A percentile compares a stretch with the other conserved stretches of the same genome.
Conservation (phyloP, 108 stramenopile genomes). For the Nitzschia palea region DNA sequence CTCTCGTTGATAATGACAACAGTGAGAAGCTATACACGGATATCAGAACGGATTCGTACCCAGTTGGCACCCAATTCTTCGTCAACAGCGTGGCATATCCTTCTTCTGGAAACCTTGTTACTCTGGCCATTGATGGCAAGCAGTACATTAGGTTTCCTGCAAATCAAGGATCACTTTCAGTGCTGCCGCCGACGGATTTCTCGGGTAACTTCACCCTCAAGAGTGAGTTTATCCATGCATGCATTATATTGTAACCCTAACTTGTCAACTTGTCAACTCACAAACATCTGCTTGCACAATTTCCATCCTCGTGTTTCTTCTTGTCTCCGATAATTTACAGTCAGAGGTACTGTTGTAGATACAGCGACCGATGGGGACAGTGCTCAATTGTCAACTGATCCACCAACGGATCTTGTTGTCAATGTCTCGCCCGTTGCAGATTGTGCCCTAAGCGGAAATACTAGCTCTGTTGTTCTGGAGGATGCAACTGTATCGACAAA, state of each 20-base stretch:
- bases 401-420: neutral
- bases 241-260: no score
- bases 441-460: no score
- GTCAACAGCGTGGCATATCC: no score
- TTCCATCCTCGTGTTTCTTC: no score
- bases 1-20: neutral
- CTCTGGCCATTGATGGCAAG: neutral
- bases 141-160: neutral
- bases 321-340: no score
- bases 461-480: no score
- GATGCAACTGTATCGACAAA: no score
- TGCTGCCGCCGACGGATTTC: neutral
- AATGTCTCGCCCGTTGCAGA: neutral
- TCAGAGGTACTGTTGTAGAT: constrained; percentile 3
- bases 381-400: neutral
- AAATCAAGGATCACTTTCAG: neutral
- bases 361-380: constrained; percentile 12
- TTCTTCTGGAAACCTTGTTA: neutral
- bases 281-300: no score
- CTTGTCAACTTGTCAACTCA: no score
- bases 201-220: neutral
- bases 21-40: neutral
- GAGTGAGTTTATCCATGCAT: no score
- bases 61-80: neutral
- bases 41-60: neutral